Percentiles rank a stretch among this genome's conserved stretches.
Conservation (phyloP, 495 filamentous ascomycete species). For the Xylaria telfairii region DNA sequence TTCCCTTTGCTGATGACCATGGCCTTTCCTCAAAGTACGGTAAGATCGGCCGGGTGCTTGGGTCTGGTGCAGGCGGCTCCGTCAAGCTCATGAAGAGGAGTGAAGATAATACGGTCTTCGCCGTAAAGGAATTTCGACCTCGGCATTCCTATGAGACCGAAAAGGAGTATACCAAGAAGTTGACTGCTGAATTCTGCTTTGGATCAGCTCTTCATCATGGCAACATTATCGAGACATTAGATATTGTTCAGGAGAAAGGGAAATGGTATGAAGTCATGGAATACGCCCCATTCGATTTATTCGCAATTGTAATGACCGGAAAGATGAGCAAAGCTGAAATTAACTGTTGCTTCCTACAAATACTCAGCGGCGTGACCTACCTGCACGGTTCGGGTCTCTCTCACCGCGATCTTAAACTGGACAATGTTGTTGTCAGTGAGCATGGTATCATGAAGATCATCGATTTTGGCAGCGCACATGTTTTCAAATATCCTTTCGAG, state of each 20-base stretch:
- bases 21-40: constrained; percentile 91
- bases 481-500: constrained; percentile 98
- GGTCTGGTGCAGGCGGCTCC: constrained; percentile 93
- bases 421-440: constrained; percentile 98
- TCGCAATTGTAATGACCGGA: constrained; percentile 98
- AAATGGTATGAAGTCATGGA: constrained; percentile 99
- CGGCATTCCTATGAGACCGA: constrained; percentile 92
- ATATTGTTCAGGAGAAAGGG: constrained; percentile 93
- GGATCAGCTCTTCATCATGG: constrained; percentile 96
- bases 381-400: constrained; percentile 95
- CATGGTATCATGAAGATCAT: constrained; percentile 99
- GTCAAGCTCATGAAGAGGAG: constrained; percentile 93
- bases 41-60: constrained; percentile 90
- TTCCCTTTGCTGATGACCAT: constrained; percentile 95
- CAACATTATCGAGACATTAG: constrained; percentile 97
- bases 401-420: constrained; percentile 94
- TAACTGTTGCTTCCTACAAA: constrained; percentile 89
- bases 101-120: constrained; percentile 90
- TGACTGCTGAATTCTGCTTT: constrained; percentile 99
- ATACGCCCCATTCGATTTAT: constrained; percentile 96
- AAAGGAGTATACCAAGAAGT: constrained; percentile 96
- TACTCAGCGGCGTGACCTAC: constrained; percentile 95
- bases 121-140: constrained; percentile 95
- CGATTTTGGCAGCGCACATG: constrained; percentile 96
- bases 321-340: constrained; percentile 96